These are phyloP conservation scores for Eucommia ulmoides DNA, from an alignment of 257 asterid species.

Conservation along the genomic window DNA sequence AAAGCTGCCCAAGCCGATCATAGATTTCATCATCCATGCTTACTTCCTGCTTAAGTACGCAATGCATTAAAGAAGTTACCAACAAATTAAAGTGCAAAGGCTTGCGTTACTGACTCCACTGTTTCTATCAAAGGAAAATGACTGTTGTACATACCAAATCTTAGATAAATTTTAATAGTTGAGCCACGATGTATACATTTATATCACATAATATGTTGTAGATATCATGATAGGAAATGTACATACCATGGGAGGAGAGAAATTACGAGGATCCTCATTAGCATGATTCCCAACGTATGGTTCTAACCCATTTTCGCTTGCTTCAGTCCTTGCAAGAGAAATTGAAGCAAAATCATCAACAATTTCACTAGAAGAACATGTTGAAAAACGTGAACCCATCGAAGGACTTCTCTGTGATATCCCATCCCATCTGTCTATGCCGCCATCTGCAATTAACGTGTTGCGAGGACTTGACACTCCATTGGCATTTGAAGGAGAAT, in stretches of 20 bases:
- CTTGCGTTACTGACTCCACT: not conserved
- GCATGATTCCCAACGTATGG: constrained; percentile 10
- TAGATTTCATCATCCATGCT: constrained; percentile 35
- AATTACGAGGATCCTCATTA: constrained; percentile 8
- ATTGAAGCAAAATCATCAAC: constrained; percentile 23
- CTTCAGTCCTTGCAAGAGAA: constrained; percentile 20
- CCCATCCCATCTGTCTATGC: constrained; percentile 27
- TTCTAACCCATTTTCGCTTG: constrained; percentile 21
- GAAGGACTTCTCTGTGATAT: constrained; percentile 42
- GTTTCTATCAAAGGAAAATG: not conserved
- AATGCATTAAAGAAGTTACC: constrained; percentile 12
- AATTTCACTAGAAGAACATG: constrained; percentile 35
- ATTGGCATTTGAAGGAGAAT: constrained; percentile 14
- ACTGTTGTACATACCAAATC: not conserved
- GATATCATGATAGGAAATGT: not conserved
- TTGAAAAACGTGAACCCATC: constrained; percentile 38
- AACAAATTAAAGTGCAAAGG: no score
- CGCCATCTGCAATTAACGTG: constrained; percentile 25
- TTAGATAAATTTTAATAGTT: not conserved
- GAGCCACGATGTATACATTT: not conserved
- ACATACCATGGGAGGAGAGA: constrained; percentile 21
- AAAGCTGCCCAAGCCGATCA: constrained; percentile 49
- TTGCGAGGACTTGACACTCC: constrained; percentile 18
- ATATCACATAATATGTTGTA: not conserved
- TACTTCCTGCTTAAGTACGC: constrained; percentile 46